Evolutionary conservation across 108 stramenopile species (phyloP), one percentile per base, ranked within the genome.

Genomic region (Pseudonitzschia delicatissima): DNA sequence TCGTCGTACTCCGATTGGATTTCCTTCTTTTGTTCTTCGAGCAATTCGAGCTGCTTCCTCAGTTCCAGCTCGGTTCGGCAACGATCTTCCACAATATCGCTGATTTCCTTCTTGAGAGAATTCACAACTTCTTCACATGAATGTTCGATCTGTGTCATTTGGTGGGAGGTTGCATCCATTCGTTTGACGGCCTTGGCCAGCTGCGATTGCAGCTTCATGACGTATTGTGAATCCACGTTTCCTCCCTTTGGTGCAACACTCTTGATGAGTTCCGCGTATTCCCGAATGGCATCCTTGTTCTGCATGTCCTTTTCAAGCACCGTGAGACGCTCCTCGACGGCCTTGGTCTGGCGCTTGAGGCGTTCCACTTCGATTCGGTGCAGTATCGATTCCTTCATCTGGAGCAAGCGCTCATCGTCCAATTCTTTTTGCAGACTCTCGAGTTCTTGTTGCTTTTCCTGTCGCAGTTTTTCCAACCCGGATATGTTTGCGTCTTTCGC

Each of bases 181-280:
- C 80, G 80, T 60, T 84, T 81, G 20, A 81, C 74, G 17, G 83
- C 83, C 74, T 84, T 84, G 66, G 80, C 79, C 26, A 84, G 49
- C 45, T 84, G 83, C 15, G 77, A 67, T 57, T 84, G 79, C 23
- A 84, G 39, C 40, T 81, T 84, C 77, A 81, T 76, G 26, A 84
- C 79, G 47, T 84, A 84, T 53, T 81, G 83, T 11, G 69, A 61
- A 62, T 84, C 83, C 18, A 80, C 79, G 13, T 17, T 55, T 33
- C 79, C 83, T 5, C 72, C 70, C 50, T 78, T 78, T 32, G 83
- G 83, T 25, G 83, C 83, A n/a, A 81, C 80, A n/a, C 80, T 77
- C 67, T 84, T 81, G 77, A 84, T 84, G 12, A 84, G 57, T 47
- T 81, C 80, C 57, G 83, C 83, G 62, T 84, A 84, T 66, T 84